phyloP scores from a whole-genome alignment of 495 filamentous ascomycete species.

The Aspergillus bridgeri region DNA sequence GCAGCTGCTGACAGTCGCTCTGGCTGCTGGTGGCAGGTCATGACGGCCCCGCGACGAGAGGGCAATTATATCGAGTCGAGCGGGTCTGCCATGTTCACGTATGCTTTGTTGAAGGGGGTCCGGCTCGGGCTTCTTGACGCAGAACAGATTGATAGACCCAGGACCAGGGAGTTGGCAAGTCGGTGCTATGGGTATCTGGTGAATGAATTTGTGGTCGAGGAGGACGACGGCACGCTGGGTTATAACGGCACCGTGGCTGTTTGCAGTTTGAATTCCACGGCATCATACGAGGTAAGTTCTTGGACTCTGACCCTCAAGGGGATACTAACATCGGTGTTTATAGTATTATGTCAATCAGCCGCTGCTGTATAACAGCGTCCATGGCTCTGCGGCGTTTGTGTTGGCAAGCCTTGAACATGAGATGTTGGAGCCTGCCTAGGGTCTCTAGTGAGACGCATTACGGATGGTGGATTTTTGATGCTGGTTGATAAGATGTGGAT shows the following conservation, averaged over 20 bases:
- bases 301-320: neutral
- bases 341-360: constrained; percentile 51
- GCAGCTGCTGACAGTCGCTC: constrained; percentile 40
- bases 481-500: too few species aligned
- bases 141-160: neutral
- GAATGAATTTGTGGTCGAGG: constrained; percentile 35
- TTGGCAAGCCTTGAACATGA: constrained; percentile 48
- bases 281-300: constrained; percentile 44
- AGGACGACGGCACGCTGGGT: constrained; percentile 40
- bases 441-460: too few species aligned
- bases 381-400: constrained; percentile 47
- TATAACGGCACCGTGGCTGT: constrained; percentile 55
- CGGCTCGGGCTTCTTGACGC: constrained; percentile 37
- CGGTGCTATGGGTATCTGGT: constrained; percentile 42
- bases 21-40: constrained; percentile 60
- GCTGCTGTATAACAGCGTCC: constrained; percentile 41
- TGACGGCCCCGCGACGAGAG: constrained; percentile 42
- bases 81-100: constrained; percentile 58
- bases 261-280: constrained; percentile 50
- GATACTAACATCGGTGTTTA: constrained; percentile 11
- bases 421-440: too few species aligned
- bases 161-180: constrained; percentile 10
- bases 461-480: too few species aligned
- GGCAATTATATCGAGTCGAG: constrained; percentile 63
- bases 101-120: constrained; percentile 51